A percentile compares a stretch with the other conserved stretches of the same genome.
phyloP scores from a whole-genome alignment of 768 basidiomycete species.

The Lactarius hengduanensis region DNA sequence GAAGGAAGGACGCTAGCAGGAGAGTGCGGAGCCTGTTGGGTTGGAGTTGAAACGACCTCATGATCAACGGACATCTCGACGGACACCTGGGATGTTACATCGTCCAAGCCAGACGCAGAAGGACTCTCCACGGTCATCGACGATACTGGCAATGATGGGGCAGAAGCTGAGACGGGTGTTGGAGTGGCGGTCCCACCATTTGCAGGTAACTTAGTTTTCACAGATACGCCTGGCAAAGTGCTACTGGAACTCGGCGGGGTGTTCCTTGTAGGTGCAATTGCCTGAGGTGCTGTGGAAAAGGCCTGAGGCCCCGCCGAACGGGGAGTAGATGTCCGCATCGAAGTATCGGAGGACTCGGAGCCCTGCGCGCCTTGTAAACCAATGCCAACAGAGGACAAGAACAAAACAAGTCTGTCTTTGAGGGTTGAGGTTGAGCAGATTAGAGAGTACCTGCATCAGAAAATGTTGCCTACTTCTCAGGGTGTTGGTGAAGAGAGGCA shows the following conservation, averaged over 20 bases:
- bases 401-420: slow-evolving; percentile 17
- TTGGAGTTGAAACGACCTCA: not conserved
- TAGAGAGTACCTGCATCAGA: not conserved
- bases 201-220: not conserved
- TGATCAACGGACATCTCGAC: not conserved
- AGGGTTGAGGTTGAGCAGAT: slow-evolving; percentile 5
- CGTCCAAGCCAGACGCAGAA: not conserved
- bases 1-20: not conserved
- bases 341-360: not conserved
- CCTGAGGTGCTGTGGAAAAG: not conserved
- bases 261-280: not conserved
- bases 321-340: slow-evolving; percentile 1
- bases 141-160: not conserved
- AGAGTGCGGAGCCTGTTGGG: not conserved
- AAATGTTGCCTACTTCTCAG: slow-evolving; percentile 14
- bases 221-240: not conserved
- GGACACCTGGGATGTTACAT: not conserved
- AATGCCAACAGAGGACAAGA: slow-evolving; percentile 17
- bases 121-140: not conserved
- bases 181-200: not conserved
- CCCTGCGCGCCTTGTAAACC: not conserved
- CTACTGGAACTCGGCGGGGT: not conserved
- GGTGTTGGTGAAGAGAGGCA: slow-evolving; percentile 1
- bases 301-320: not conserved
- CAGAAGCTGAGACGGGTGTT: not conserved